Percentiles rank a stretch among this genome's conserved stretches.
These are phyloP conservation scores for Clavariopsis aquatica DNA, from an alignment of 495 filamentous ascomycete genomes.

Conservation along the genomic window DNA sequence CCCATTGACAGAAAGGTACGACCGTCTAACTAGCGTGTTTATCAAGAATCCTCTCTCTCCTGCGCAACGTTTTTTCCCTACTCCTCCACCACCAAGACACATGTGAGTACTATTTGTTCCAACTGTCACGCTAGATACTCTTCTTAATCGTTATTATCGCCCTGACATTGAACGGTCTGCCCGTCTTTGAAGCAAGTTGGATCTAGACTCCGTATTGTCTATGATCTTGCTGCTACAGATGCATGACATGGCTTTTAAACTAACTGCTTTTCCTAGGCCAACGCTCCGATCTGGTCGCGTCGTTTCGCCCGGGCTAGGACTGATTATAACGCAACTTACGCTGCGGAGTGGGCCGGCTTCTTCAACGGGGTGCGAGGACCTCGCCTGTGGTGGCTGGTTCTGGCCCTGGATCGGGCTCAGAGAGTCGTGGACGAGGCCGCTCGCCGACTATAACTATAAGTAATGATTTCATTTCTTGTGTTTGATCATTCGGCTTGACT, in stretches of 20 bases:
- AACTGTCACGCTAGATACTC: too few species aligned
- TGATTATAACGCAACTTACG: not conserved
- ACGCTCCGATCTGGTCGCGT: conserved; percentile 7
- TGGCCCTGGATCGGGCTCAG: conserved; percentile 12
- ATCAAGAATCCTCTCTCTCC: too few species aligned
- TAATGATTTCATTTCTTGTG: conserved; percentile 17
- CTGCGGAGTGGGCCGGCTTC: not conserved
- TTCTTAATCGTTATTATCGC: too few species aligned
- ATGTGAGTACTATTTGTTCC: too few species aligned
- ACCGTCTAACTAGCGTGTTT: too few species aligned
- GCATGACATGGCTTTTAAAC: conserved; percentile 8
- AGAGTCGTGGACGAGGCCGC: conserved; percentile 12
- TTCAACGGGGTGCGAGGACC: conserved; percentile 8
- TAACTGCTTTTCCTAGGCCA: conserved; percentile 10
- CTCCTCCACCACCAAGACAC: too few species aligned
- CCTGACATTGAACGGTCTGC: too few species aligned
- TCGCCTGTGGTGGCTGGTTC: conserved; percentile 3
- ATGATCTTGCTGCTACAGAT: conserved; percentile 10
- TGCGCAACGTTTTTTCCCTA: too few species aligned
- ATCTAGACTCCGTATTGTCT: conserved; percentile 7
- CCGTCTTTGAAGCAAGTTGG: too few species aligned
- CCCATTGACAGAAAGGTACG: too few species aligned
- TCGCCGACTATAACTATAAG: conserved; percentile 14
- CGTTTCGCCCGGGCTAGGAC: not conserved
- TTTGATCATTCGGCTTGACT: conserved; percentile 15